Evolutionary conservation across 2,329 filamentous ascomycete species (phyloP).

Genomic region (Fusarium sp.): DNA sequence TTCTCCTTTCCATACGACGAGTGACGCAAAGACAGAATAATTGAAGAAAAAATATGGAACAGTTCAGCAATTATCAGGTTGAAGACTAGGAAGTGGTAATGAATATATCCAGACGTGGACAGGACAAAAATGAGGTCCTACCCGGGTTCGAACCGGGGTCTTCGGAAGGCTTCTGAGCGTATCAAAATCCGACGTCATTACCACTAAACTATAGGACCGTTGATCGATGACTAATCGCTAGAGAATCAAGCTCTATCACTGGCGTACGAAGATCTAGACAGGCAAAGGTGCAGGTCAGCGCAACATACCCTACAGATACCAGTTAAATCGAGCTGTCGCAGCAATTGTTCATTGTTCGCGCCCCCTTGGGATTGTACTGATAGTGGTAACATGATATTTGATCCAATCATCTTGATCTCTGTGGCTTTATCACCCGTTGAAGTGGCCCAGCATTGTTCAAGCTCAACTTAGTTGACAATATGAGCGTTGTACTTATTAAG

Average conservation of each 20-base stretch:
- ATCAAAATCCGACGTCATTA: constrained; percentile 35
- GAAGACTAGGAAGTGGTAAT: too few relatives aligned
- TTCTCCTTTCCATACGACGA: too few relatives aligned
- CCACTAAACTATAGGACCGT: constrained; percentile 35
- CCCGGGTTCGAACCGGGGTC: constrained; percentile 35
- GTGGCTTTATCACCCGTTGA: fast-evolving
- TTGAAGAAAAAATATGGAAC: background rate
- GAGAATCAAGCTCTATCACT: fast-evolving
- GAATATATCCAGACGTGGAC: background rate
- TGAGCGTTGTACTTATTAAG: background rate
- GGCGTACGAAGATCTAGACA: fast-evolving
- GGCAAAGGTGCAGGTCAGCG: fast-evolving
- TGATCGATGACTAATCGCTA: constrained; percentile 12
- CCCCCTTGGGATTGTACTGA: fast-evolving
- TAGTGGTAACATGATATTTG: too few relatives aligned
- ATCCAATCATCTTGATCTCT: too few relatives aligned
- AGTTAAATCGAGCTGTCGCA: fast-evolving
- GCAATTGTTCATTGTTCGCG: fast-evolving
- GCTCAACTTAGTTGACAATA: fast-evolving
- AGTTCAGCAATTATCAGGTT: fast-evolving
- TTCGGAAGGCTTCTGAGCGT: constrained; percentile 15
- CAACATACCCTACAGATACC: background rate
- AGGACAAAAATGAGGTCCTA: constrained; percentile 23
- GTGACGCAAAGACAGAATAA: too few relatives aligned
- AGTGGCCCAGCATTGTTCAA: fast-evolving